These are phyloP conservation scores for Globisporangium paroecandrum DNA, from an alignment of 352 stramenopile genomes.

Conservation along the genomic window DNA sequence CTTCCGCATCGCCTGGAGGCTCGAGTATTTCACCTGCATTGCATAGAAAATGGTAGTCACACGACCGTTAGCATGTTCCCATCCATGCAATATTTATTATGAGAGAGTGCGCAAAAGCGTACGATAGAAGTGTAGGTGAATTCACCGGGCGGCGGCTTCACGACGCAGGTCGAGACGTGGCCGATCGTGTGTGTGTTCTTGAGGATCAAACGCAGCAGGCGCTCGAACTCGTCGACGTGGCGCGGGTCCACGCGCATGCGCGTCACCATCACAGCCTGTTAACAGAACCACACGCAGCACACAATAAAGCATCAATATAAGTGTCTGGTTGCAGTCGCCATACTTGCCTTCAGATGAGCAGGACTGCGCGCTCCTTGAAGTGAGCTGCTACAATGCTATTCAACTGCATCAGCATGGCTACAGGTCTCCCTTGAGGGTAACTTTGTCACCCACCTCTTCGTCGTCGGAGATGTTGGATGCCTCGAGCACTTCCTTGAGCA, in stretches of 20 bases:
- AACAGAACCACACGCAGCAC: background rate
- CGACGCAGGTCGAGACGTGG: conserved; percentile 79
- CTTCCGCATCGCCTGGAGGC: conserved; percentile 63
- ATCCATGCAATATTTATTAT: background rate
- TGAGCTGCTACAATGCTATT: background rate
- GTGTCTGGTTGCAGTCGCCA: background rate
- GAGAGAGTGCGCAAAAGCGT: conserved; percentile 18
- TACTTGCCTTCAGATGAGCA: background rate
- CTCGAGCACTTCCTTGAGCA: conserved; percentile 76
- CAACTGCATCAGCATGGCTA: background rate
- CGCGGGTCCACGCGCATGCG: conserved; percentile 74
- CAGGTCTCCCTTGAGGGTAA: background rate
- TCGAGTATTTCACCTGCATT: conserved; percentile 74
- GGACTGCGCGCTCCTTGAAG: background rate
- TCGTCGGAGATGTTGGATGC: conserved; percentile 75
- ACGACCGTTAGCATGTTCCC: background rate
- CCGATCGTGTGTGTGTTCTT: conserved; percentile 76
- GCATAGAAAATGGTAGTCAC: background rate
- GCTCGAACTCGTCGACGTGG: conserved; percentile 77
- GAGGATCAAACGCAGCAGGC: conserved; percentile 71
- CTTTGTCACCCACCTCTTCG: conserved; percentile 49
- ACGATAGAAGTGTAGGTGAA: conserved; percentile 84
- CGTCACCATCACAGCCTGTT: conserved; percentile 76
- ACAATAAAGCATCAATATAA: background rate
- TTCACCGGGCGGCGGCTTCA: conserved; percentile 67